These are phyloP conservation scores for Linum tenue DNA, from an alignment of 345 rosid genomes.

Conservation along the genomic window DNA sequence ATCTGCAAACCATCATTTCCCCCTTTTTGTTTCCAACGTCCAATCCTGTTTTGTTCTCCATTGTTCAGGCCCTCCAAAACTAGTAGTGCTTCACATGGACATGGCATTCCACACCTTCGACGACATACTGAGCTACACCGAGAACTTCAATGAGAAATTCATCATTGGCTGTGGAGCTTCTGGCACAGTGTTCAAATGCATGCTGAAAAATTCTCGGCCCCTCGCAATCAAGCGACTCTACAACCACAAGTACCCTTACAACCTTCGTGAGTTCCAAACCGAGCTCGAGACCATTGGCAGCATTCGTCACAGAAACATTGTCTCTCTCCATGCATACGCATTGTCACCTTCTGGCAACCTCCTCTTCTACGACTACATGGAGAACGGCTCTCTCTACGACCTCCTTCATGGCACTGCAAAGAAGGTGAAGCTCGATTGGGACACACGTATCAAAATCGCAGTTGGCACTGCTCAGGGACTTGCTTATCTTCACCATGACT, in stretches of 20 bases:
- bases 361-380: slow-evolving; percentile 94
- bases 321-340: slow-evolving; percentile 87
- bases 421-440: slow-evolving; percentile 95
- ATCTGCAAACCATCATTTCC: no score
- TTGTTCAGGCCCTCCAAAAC: slow-evolving; percentile 57
- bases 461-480: slow-evolving; percentile 97
- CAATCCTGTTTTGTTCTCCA: neutral
- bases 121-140: slow-evolving; percentile 79
- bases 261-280: slow-evolving; percentile 73
- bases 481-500: slow-evolving; percentile 93
- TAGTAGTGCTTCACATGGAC: slow-evolving; percentile 92
- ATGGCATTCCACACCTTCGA: slow-evolving; percentile 84
- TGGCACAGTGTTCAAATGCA: slow-evolving; percentile 82
- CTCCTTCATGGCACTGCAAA: slow-evolving; percentile 71
- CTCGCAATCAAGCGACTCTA: slow-evolving; percentile 83
- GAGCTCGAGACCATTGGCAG: slow-evolving; percentile 91
- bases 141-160: slow-evolving; percentile 68
- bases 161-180: slow-evolving; percentile 83
- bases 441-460: slow-evolving; percentile 69
- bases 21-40: neutral
- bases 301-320: slow-evolving; percentile 82
- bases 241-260: slow-evolving; percentile 44
- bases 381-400: slow-evolving; percentile 94
- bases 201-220: slow-evolving; percentile 70
- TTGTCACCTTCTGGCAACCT: slow-evolving; percentile 69